These are phyloP conservation scores for Pythium dissotocum DNA, from an alignment of 352 stramenopile species.

Conservation along the genomic window DNA sequence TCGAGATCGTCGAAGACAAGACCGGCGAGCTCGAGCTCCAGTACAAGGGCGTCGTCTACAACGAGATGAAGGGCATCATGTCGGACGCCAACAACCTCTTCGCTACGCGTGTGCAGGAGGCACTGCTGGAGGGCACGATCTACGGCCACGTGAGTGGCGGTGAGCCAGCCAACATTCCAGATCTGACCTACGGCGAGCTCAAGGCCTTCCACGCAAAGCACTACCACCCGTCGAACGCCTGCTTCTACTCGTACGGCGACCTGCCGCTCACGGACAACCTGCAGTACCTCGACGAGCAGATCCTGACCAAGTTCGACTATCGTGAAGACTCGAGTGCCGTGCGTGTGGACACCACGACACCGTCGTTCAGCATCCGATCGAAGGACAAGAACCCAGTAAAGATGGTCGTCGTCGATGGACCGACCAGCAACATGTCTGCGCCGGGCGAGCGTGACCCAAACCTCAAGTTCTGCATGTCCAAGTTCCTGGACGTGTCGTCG, in stretches of 20 bases:
- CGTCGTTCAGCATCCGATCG: conserved; percentile 39
- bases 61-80: conserved; percentile 99
- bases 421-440: conserved; percentile 56
- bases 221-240: conserved; percentile 90
- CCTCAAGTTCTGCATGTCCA: conserved; percentile 77
- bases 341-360: conserved; percentile 38
- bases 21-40: conserved; percentile 44
- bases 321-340: conserved; percentile 45
- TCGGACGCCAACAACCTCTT: conserved; percentile 94
- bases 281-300: conserved; percentile 66
- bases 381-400: conserved; percentile 23
- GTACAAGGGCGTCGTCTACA: conserved; percentile 97
- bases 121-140: conserved; percentile 89
- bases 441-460: conserved; percentile 53
- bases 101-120: conserved; percentile 87
- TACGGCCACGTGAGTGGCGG: conserved; percentile 85
- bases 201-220: conserved; percentile 77
- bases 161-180: conserved; percentile 67
- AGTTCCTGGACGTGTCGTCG: conserved; percentile 66
- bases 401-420: conserved; percentile 52
- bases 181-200: conserved; percentile 78
- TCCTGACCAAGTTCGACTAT: conserved; percentile 73
- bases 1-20: conserved; percentile 53
- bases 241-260: conserved; percentile 91
- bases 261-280: conserved; percentile 77